phyloP scores from a whole-genome alignment of 108 stramenopile species.

The Cyclotella cryptica region DNA sequence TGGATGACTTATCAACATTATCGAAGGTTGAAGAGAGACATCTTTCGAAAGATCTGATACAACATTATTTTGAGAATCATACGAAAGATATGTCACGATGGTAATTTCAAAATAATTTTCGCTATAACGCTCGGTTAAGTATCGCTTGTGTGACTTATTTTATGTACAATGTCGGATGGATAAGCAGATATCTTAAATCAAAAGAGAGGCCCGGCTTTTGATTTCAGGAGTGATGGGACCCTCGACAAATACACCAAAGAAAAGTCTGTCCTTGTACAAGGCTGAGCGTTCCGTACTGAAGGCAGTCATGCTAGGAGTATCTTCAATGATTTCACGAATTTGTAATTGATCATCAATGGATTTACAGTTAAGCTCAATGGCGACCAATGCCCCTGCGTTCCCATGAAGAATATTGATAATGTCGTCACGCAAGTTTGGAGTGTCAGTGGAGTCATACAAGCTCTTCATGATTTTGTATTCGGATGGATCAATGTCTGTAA shows the following conservation, averaged over 20 bases:
- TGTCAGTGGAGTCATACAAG: conserved; percentile 66
- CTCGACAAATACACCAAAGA: conserved; percentile 62
- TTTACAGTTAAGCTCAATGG: conserved; percentile 53
- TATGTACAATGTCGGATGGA: background rate
- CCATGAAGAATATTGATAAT: conserved; percentile 53
- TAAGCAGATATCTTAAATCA: conserved; percentile 31
- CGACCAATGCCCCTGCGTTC: conserved; percentile 42
- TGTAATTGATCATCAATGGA: conserved; percentile 55
- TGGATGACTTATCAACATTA: no score
- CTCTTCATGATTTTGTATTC: conserved; percentile 71
- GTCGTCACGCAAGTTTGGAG: conserved; percentile 71
- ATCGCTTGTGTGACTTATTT: background rate
- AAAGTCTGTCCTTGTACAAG: conserved; percentile 60
- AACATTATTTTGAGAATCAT: no score
- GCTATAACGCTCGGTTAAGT: background rate
- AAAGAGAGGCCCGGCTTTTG: conserved; percentile 57
- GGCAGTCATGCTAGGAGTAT: conserved; percentile 71
- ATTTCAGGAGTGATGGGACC: conserved; percentile 70
- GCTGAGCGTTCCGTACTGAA: conserved; percentile 67
- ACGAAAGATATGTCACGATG: no score
- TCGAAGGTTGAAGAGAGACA: no score
- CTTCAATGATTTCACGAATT: conserved; percentile 78
- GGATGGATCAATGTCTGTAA: conserved; percentile 38
- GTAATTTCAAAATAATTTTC: background rate
- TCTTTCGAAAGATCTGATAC: no score